These are phyloP conservation scores for Aspergillus sparsus DNA, from an alignment of 495 filamentous ascomycete species.

Conservation along the genomic window DNA sequence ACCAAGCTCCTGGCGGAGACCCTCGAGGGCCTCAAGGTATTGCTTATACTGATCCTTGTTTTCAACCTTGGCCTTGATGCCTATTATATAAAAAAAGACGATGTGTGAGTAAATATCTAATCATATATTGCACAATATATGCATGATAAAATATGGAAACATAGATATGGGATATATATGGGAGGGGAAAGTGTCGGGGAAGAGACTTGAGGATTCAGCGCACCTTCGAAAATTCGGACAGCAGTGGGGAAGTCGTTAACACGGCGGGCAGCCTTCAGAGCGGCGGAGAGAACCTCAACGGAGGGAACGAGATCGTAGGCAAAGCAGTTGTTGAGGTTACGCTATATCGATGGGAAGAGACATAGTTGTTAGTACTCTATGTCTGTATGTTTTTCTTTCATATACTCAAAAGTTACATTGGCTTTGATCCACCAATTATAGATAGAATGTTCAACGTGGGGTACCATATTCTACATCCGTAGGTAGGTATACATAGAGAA, in stretches of 20 bases:
- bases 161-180: too few relatives aligned
- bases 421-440: slow-evolving; percentile 23
- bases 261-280: slow-evolving; percentile 85
- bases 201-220: slow-evolving; percentile 21
- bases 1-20: slow-evolving; percentile 89
- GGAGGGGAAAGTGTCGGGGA: neutral
- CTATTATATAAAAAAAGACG: slow-evolving; percentile 46
- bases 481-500: neutral
- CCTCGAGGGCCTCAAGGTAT: slow-evolving; percentile 91
- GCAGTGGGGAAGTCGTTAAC: slow-evolving; percentile 99
- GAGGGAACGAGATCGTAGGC: slow-evolving; percentile 99
- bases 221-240: slow-evolving; percentile 97
- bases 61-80: slow-evolving; percentile 99
- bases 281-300: slow-evolving; percentile 85
- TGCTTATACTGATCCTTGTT: slow-evolving; percentile 96
- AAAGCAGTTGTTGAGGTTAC: slow-evolving; percentile 99
- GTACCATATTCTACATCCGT: neutral
- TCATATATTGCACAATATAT: neutral
- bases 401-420: neutral
- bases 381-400: neutral
- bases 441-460: slow-evolving; percentile 19
- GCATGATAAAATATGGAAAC: too few relatives aligned
- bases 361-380: slow-evolving; percentile 3
- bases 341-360: slow-evolving; percentile 50
- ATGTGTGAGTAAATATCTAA: slow-evolving; percentile 20